phyloP scores from a whole-genome alignment of 352 stramenopile genomes.

The Globisporangium viniferum region DNA sequence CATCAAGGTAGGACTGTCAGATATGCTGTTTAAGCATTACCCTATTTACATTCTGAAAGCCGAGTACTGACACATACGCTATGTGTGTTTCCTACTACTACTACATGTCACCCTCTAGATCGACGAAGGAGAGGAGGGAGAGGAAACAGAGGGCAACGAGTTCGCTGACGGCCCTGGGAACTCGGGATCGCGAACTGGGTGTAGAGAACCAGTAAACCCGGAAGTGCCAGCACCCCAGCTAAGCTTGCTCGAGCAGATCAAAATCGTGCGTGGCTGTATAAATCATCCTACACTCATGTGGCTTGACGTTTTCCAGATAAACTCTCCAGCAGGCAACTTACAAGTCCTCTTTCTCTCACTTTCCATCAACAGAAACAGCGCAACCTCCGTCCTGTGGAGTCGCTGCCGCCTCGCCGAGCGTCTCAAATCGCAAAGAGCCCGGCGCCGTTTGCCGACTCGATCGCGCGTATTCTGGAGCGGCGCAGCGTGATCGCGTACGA shows the following conservation, averaged over 20 bases:
- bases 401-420: conserved; percentile 13
- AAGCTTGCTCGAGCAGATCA: conserved; percentile 52
- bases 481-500: conserved; percentile 57
- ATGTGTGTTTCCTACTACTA: neutral
- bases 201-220: neutral
- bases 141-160: neutral
- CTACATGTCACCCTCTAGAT: neutral
- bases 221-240: conserved; percentile 14
- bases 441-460: conserved; percentile 49
- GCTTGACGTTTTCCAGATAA: neutral
- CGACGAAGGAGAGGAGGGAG: neutral
- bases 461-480: conserved; percentile 60
- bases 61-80: neutral
- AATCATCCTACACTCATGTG: neutral
- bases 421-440: conserved; percentile 6
- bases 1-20: conserved; percentile 11
- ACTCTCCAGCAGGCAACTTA: neutral
- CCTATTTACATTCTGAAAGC: neutral
- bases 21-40: neutral
- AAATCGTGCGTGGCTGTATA: conserved; percentile 19
- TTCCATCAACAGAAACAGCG: conserved; percentile 36
- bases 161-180: neutral
- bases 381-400: conserved; percentile 34
- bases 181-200: too few relatives aligned
- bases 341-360: neutral